Evolutionary conservation across 139 green algal genomes (phyloP).

Genomic region (Chlamydomonas sphaeroides): DNA sequence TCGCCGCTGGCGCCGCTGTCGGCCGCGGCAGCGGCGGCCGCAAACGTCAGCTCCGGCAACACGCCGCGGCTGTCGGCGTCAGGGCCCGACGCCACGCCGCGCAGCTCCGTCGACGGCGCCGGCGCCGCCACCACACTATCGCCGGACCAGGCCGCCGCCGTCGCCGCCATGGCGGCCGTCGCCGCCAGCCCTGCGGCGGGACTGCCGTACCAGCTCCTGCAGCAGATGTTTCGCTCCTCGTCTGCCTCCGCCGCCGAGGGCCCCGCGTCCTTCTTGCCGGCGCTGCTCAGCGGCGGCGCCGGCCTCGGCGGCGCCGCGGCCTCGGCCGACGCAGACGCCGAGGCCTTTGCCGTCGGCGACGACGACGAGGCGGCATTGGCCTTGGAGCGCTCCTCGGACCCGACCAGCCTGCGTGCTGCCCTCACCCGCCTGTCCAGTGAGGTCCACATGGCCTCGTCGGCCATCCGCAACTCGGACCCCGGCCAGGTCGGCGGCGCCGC

Average conservation of each 20-base stretch:
- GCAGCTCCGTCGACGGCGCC: neutral
- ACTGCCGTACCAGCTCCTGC: slow-evolving; percentile 23
- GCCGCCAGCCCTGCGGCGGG: no score
- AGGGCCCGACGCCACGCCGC: neutral
- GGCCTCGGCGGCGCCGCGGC: neutral
- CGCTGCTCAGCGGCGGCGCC: neutral
- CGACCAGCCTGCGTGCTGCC: neutral
- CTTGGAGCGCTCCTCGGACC: slow-evolving; percentile 6
- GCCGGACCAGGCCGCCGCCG: neutral
- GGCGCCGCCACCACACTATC: neutral
- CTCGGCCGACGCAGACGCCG: neutral
- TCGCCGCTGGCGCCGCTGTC: neutral
- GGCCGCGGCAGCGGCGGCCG: neutral
- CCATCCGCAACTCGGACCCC: slow-evolving; percentile 25
- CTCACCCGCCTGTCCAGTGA: slow-evolving; percentile 11
- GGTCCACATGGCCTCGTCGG: neutral
- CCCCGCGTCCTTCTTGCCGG: neutral
- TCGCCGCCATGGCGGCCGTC: neutral
- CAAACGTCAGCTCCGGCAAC: neutral
- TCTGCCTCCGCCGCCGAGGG: slow-evolving; percentile 3
- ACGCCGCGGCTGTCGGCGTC: neutral
- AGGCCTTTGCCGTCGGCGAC: no score
- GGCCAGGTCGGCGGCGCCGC: neutral
- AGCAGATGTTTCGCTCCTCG: slow-evolving; percentile 25
- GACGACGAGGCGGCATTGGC: neutral